Conservation (phyloP, 495 filamentous ascomycete species). For the Penicillium ochrochloron region DNA sequence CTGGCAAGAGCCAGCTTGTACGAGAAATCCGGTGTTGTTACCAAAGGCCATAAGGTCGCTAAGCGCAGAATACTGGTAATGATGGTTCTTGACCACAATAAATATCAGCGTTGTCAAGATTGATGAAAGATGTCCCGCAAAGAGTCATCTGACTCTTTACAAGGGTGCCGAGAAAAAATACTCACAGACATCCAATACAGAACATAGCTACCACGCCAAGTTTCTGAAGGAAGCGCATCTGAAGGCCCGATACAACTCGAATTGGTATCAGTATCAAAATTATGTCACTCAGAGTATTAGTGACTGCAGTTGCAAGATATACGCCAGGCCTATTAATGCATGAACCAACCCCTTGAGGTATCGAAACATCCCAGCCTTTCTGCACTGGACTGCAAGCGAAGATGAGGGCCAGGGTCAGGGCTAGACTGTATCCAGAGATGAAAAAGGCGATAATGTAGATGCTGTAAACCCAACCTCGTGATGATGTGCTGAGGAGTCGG, state of each 20-base stretch:
- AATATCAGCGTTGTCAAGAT: background rate
- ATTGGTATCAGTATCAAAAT: conserved; percentile 43
- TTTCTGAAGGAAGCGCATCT: conserved; percentile 29
- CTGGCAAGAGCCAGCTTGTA: conserved; percentile 16
- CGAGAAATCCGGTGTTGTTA: conserved; percentile 15
- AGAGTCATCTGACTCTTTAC: background rate
- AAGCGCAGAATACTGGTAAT: conserved; percentile 22
- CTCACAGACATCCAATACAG: conserved; percentile 12
- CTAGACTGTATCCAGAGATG: conserved; percentile 37
- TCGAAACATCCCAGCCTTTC: conserved; percentile 37
- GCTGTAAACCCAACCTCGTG: conserved; percentile 3
- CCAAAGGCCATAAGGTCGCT: conserved; percentile 21
- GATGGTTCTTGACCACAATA: conserved; percentile 11
- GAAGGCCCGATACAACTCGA: conserved; percentile 31
- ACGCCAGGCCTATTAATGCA: conserved; percentile 40
- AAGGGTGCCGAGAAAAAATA: background rate
- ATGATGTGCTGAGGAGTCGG: conserved; percentile 1
- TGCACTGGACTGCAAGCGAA: conserved; percentile 46
- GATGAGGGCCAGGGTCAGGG: conserved; percentile 36
- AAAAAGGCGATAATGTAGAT: conserved; percentile 15
- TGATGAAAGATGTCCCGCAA: no score
- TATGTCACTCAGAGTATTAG: conserved; percentile 48
- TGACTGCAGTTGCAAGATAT: conserved; percentile 42
- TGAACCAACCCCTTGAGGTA: conserved; percentile 20
- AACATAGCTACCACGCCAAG: conserved; percentile 29